phyloP scores from a whole-genome alignment of 2,329 filamentous ascomycete species.

The Chalaropsis thielavioides region DNA sequence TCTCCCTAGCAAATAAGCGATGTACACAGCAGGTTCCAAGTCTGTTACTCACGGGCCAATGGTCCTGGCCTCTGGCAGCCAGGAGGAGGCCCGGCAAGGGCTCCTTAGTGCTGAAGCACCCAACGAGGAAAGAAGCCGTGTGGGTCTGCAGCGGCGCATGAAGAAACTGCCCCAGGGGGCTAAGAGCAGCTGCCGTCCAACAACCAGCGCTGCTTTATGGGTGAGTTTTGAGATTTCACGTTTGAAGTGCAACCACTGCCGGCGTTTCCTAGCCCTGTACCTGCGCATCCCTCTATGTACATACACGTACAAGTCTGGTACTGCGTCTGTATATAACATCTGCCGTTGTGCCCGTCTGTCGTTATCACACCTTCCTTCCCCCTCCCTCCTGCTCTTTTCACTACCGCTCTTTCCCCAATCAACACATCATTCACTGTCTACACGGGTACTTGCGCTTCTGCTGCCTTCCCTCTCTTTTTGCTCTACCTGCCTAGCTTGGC shows the following conservation, averaged over 20 bases:
- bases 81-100: slow-evolving; percentile 11
- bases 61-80: background rate
- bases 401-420: background rate
- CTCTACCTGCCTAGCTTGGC: slow-evolving; percentile 4
- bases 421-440: background rate
- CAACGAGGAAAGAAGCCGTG: background rate
- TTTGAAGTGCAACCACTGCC: no score
- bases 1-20: no score
- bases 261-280: no score
- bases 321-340: background rate
- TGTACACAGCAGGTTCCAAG: background rate
- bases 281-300: background rate
- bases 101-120: background rate
- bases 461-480: slow-evolving; percentile 4
- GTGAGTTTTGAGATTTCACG: background rate
- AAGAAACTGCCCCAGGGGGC: background rate
- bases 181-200: background rate
- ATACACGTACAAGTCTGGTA: no score
- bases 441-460: background rate
- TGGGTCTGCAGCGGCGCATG: slow-evolving; percentile 1
- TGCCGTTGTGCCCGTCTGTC: slow-evolving; percentile 18
- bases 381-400: background rate
- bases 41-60: background rate
- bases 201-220: background rate
- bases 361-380: slow-evolving; percentile 15